A percentile compares a stretch with the other conserved stretches of the same genome.
Conservation (phyloP, 768 basidiomycete species). For the Sarcodon aspratus region DNA sequence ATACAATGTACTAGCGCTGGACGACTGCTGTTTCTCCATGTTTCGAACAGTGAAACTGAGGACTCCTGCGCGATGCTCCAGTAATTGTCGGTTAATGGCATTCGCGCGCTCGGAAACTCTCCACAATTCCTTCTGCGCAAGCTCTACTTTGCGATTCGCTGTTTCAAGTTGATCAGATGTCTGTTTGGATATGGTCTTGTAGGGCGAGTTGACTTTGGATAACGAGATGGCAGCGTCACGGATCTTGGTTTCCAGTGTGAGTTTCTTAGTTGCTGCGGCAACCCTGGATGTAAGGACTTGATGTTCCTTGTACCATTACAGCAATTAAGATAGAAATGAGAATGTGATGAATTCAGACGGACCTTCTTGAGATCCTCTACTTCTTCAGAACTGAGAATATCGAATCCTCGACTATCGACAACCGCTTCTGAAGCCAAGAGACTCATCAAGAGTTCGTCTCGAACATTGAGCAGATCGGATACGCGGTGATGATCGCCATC, state of each 20-base stretch:
- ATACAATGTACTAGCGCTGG: constrained; percentile 11
- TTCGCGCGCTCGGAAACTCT: constrained; percentile 51
- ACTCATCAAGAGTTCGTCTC: constrained; percentile 82
- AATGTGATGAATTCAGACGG: constrained; percentile 26
- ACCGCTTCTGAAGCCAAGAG: constrained; percentile 89
- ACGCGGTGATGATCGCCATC: constrained; percentile 27
- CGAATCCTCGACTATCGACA: constrained; percentile 79
- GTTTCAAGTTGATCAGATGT: constrained; percentile 60
- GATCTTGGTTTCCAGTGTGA: constrained; percentile 76
- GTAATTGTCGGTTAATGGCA: constrained; percentile 50
- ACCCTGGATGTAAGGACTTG: constrained; percentile 56
- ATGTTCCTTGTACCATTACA: constrained; percentile 45
- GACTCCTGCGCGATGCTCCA: constrained; percentile 79
- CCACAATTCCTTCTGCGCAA: constrained; percentile 61
- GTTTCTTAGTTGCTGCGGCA: constrained; percentile 58
- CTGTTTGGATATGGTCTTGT: constrained; percentile 51
- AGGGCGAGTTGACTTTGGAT: constrained; percentile 48
- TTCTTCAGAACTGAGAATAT: constrained; percentile 64
- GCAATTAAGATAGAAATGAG: constrained; percentile 19
- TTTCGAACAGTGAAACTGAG: constrained; percentile 59
- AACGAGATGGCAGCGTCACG: constrained; percentile 78
- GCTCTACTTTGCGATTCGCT: constrained; percentile 63
- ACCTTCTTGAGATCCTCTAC: constrained; percentile 66
- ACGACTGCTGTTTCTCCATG: constrained; percentile 44
- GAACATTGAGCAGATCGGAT: constrained; percentile 38